Conservation (phyloP, 1,139 yeast species). For the Blastobotrys petasosporus region DNA sequence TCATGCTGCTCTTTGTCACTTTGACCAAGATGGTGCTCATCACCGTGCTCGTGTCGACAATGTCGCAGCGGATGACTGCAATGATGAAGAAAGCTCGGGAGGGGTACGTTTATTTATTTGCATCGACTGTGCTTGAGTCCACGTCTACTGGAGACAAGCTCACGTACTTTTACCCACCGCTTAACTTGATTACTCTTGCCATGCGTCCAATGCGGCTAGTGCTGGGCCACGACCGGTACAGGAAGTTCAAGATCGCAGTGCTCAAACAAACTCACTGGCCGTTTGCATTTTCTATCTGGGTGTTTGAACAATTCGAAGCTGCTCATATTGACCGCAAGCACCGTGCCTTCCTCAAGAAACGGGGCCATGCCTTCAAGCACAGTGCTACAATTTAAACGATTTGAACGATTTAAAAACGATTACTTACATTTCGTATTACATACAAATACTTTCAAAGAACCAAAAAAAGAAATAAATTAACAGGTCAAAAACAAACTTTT, state of each 20-base stretch:
- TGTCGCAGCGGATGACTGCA: constrained; percentile 29
- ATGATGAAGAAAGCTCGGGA: constrained; percentile 33
- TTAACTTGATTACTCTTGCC: constrained; percentile 27
- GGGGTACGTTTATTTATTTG: constrained; percentile 29
- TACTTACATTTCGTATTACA: background rate
- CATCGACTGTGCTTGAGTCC: constrained; percentile 30
- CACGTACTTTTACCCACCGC: constrained; percentile 33
- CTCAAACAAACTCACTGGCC: constrained; percentile 32
- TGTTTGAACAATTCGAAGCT: constrained; percentile 21
- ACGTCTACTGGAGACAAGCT: constrained; percentile 31
- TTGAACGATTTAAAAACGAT: background rate
- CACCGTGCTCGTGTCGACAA: constrained; percentile 32
- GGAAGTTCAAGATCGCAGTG: constrained; percentile 24
- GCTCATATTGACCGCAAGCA: too few species aligned
- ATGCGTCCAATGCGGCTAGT: constrained; percentile 29
- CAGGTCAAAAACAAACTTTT: background rate
- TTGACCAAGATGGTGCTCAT: constrained; percentile 29
- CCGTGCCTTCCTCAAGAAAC: background rate
- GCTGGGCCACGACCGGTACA: constrained; percentile 24
- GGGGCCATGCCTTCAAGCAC: background rate
- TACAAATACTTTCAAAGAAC: background rate
- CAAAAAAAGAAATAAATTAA: background rate
- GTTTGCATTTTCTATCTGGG: constrained; percentile 24
- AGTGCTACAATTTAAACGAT: background rate
- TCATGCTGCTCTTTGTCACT: constrained; percentile 31